Conservation (phyloP, 164 flowering plant genomes). For the Sextonia rubra region DNA sequence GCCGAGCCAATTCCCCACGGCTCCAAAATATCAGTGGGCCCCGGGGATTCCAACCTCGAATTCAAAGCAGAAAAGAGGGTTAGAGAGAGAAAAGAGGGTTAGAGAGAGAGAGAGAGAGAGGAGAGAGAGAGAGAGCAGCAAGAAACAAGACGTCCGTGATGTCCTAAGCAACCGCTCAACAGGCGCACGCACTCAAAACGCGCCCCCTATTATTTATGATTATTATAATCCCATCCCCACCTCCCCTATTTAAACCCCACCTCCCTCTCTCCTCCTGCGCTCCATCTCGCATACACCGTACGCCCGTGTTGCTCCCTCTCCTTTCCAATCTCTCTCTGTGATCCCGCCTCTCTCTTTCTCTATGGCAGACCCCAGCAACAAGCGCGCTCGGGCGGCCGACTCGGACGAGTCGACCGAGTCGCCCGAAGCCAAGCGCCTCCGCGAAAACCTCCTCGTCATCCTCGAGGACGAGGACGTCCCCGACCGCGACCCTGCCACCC, state of each 20-base stretch:
- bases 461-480: constrained; percentile 43
- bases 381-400: constrained; percentile 29
- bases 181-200: constrained; percentile 29
- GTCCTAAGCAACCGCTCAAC: constrained; percentile 27
- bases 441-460: constrained; percentile 40
- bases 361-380: constrained; percentile 2
- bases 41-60: constrained; percentile 21
- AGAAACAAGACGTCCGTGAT: constrained; percentile 25
- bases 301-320: constrained; percentile 5
- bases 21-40: constrained; percentile 16
- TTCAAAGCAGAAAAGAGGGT: no score
- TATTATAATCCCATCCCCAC: neutral
- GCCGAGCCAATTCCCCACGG: neutral
- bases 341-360: constrained; percentile 8
- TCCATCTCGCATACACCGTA: constrained; percentile 3
- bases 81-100: no score
- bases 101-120: no score
- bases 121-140: no score
- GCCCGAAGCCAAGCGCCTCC: constrained; percentile 45
- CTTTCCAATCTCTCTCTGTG: constrained; percentile 8
- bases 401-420: constrained; percentile 16
- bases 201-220: neutral
- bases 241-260: constrained; percentile 14
- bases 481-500: neutral
- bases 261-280: neutral